These are phyloP conservation scores for Neocucurbitaria cava DNA, from an alignment of 2,329 filamentous ascomycete species.

Conservation along the genomic window DNA sequence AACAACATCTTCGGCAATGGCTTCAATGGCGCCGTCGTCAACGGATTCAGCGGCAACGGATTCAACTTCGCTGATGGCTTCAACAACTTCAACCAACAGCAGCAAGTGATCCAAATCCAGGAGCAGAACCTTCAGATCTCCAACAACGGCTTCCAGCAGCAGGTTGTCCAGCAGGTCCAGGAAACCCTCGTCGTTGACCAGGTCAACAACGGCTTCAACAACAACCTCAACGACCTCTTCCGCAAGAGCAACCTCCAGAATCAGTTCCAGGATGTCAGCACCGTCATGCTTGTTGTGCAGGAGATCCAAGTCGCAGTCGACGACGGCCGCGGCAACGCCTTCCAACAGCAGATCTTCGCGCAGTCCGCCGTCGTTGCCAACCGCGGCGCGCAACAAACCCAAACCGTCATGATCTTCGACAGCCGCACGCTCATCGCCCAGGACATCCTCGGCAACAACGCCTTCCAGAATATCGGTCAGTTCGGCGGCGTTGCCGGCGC, in stretches of 20 bases:
- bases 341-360: constrained; percentile 38
- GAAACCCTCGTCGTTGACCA: constrained; percentile 39
- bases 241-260: constrained; percentile 36
- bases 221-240: constrained; percentile 42
- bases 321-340: constrained; percentile 29
- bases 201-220: constrained; percentile 38
- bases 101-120: constrained; percentile 38
- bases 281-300: constrained; percentile 41
- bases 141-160: constrained; percentile 32
- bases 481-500: constrained; percentile 22
- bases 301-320: constrained; percentile 37
- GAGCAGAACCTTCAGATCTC: constrained; percentile 35
- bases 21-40: constrained; percentile 21
- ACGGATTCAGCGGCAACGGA: constrained; percentile 25
- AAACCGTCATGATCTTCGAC: constrained; percentile 43
- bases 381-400: constrained; percentile 26
- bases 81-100: constrained; percentile 40
- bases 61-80: constrained; percentile 43
- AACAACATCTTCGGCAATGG: constrained; percentile 2
- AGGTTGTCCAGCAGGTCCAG: constrained; percentile 35
- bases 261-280: constrained; percentile 23
- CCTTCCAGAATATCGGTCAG: constrained; percentile 14
- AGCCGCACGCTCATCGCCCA: constrained; percentile 31
- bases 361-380: constrained; percentile 39
- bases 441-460: constrained; percentile 32